Conservation (phyloP, 108 stramenopile species). For the Asterionellopsis glacialis region DNA sequence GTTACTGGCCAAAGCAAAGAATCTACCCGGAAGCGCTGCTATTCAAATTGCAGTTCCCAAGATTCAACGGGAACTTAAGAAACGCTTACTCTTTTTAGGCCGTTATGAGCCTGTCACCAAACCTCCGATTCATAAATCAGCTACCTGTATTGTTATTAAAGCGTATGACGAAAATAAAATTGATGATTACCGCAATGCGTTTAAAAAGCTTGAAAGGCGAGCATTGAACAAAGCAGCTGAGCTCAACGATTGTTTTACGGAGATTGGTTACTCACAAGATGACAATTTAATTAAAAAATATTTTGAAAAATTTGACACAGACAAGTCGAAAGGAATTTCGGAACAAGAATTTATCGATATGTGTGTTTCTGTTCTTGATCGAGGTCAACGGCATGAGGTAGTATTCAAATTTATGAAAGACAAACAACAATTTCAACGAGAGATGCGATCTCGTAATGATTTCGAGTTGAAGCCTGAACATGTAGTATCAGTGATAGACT, state of each 20-base stretch:
- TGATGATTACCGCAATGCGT: background rate
- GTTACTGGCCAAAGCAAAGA: background rate
- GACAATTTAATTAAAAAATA: too few species aligned
- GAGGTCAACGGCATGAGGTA: background rate
- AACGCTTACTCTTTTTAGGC: constrained; percentile 5
- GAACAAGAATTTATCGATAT: background rate
- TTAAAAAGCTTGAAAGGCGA: too few species aligned
- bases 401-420: background rate
- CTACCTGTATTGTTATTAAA: background rate
- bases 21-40: background rate
- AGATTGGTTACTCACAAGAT: too few species aligned
- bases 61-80: background rate
- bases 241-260: too few species aligned
- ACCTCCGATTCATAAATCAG: background rate
- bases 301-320: too few species aligned
- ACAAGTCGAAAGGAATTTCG: too few species aligned
- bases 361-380: background rate
- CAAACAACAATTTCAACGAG: background rate
- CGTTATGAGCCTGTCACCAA: background rate
- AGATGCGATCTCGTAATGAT: background rate
- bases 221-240: too few species aligned
- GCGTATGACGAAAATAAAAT: background rate
- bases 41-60: constrained; percentile 1
- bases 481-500: too few species aligned
- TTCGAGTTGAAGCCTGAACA: background rate